phyloP scores from a whole-genome alignment of 2,329 filamentous ascomycete species.

The Colletotrichum lini region DNA sequence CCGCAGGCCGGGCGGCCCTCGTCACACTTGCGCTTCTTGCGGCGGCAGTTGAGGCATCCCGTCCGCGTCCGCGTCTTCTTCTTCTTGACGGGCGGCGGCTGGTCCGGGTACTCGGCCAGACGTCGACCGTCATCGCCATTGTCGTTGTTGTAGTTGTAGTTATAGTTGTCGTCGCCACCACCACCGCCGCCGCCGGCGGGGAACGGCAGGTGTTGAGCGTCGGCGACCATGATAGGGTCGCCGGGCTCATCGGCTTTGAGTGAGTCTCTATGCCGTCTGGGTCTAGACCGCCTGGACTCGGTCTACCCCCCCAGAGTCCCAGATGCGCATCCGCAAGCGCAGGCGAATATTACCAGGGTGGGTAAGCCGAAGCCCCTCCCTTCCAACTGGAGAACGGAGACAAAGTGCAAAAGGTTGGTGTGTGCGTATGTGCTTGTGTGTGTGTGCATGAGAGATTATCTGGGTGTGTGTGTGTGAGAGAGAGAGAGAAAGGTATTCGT shows the following conservation, averaged over 20 bases:
- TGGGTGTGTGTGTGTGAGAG: too few relatives aligned
- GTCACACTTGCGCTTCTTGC: constrained; percentile 57
- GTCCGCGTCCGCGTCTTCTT: constrained; percentile 54
- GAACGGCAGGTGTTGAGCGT: background rate
- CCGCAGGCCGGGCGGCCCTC: constrained; percentile 54
- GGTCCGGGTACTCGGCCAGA: constrained; percentile 21
- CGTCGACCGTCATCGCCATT: background rate
- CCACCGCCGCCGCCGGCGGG: constrained; percentile 2
- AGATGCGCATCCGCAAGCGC: constrained; percentile 5
- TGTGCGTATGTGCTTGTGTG: background rate
- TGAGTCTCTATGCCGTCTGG: constrained; percentile 3
- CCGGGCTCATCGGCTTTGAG: constrained; percentile 13
- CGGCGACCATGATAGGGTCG: constrained; percentile 11
- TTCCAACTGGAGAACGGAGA: constrained; percentile 2
- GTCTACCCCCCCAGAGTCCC: background rate
- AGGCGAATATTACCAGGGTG: constrained; percentile 12
- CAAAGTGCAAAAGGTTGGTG: background rate
- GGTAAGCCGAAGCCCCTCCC: background rate
- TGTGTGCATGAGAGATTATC: too few relatives aligned
- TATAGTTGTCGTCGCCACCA: too few relatives aligned
- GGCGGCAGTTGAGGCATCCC: constrained; percentile 56
- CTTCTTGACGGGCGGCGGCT: constrained; percentile 34
- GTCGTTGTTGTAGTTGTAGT: too few relatives aligned
- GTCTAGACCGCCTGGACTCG: constrained; percentile 16
- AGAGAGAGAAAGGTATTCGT: constrained; percentile 6